Percentiles rank a stretch among this genome's conserved stretches.
Conservation (phyloP, 768 basidiomycete species). For the Panaeolus cyanescens region DNA sequence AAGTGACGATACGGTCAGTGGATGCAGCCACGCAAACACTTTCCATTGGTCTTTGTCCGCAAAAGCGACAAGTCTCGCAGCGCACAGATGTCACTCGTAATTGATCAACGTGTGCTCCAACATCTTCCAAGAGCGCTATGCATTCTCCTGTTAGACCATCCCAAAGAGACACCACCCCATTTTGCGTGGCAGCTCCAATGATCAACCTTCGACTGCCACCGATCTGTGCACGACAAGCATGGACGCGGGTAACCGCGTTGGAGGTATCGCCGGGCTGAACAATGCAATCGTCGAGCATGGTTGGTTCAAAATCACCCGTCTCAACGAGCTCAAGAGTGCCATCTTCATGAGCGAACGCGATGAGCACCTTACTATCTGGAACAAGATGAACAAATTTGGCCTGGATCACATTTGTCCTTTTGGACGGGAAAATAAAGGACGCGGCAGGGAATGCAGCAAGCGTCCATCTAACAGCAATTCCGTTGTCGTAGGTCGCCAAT, state of each 20-base stretch:
- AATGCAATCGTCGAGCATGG: conserved; percentile 45
- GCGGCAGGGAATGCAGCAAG: conserved; percentile 33
- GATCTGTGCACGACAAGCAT: conserved; percentile 54
- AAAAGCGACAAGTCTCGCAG: conserved; percentile 64
- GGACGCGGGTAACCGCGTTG: conserved; percentile 55
- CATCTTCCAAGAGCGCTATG: conserved; percentile 61
- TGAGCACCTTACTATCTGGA: conserved; percentile 46
- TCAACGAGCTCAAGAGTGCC: conserved; percentile 68
- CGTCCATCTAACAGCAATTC: conserved; percentile 57
- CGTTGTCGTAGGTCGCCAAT: conserved; percentile 60
- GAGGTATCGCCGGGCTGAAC: conserved; percentile 60
- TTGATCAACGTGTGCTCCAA: conserved; percentile 56
- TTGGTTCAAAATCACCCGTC: conserved; percentile 42
- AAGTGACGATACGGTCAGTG: conserved; percentile 58
- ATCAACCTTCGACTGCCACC: conserved; percentile 53
- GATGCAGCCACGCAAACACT: conserved; percentile 70
- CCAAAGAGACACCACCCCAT: conserved; percentile 77
- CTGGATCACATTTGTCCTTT: conserved; percentile 43
- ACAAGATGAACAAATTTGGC: conserved; percentile 50
- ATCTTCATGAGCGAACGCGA: conserved; percentile 65
- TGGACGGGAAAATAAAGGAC: conserved; percentile 45
- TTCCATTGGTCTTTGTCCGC: conserved; percentile 67
- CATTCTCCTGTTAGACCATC: conserved; percentile 67
- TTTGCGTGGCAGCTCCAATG: conserved; percentile 61
- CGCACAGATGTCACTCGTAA: conserved; percentile 61